Evolutionary conservation across 108 stramenopile species (phyloP), one percentile per base, ranked within the genome.

Genomic region (Cyclotella baltica): DNA sequence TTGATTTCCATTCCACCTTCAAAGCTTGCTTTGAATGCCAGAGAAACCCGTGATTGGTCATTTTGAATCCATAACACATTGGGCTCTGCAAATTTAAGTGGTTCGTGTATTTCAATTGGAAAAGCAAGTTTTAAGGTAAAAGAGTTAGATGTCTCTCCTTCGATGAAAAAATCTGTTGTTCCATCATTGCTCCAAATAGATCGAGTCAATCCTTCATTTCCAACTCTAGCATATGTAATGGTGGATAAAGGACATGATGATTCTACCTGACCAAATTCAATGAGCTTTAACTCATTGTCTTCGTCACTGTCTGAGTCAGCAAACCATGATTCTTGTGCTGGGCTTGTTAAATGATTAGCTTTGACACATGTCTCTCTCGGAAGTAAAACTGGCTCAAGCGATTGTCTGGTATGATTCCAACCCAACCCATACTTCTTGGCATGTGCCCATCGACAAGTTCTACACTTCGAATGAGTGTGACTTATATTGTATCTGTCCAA

Each of bases 391-490:
- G 84, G 48, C 23, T 69, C 34, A 2, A 92, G 52, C 6, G 52
- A 48, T 67, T 92, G 90, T 31, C 10, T 59, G 19, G 20, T 23
- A 43, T 78, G 81, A 77, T 92, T 76, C 84, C 84, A 92, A 20
- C 76, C 86, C 43, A 85, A 66, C n/a, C 91, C 91, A 73, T 89
- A 86, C 34, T 43, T 67, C 43, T 56, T 74, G 11, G 91, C 88
- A 65, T 87, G 85, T 13, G 85, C 77, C 84, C 83, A 92, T 6
- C 84, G 81, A 72, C 91, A 92, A 43, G 81, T 82, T 34, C 91
- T 80, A 64, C 91, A 92, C 9, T 71, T 76, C 6, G 73, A 75
- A 50, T 87, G 84, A 34, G 72, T 73, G 28, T 81, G 74, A 0
- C 87, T 86, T 46, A 84, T 78, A 53, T 75, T 70, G 67, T 87